A percentile compares a stretch with the other conserved stretches of the same genome.
phyloP scores from a whole-genome alignment of 2,329 filamentous ascomycete species.

The Diaporthe aspalathi region DNA sequence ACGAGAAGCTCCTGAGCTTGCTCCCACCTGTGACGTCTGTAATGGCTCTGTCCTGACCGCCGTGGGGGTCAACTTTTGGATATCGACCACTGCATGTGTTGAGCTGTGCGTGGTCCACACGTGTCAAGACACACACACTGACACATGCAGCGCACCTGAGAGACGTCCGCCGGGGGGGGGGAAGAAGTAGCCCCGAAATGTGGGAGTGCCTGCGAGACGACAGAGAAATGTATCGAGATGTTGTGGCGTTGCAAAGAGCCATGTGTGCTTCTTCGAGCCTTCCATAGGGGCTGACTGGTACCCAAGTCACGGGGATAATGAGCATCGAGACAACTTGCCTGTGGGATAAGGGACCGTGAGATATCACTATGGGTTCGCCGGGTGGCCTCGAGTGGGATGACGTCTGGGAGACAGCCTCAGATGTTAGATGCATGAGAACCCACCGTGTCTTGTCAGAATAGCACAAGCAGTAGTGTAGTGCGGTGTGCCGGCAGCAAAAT shows the following conservation, averaged over 20 bases:
- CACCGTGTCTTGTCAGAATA: too few species aligned
- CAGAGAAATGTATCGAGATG: not conserved
- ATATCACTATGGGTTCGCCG: too few species aligned
- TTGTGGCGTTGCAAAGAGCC: not conserved
- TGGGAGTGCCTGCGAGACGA: not conserved
- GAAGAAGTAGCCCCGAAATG: not conserved
- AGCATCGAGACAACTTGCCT: too few species aligned
- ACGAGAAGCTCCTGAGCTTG: conserved; percentile 22
- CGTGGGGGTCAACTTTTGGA: not conserved
- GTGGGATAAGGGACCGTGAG: not conserved
- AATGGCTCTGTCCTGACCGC: not conserved
- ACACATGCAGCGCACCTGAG: conserved; percentile 13
- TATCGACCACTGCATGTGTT: not conserved
- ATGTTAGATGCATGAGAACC: too few species aligned
- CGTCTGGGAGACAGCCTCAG: not conserved
- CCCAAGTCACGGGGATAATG: not conserved
- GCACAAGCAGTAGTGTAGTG: not conserved
- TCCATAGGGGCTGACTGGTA: not conserved
- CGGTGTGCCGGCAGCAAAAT: not conserved
- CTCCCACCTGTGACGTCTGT: conserved; percentile 3
- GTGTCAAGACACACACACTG: conserved; percentile 7
- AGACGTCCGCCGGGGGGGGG: not conserved
- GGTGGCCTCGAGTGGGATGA: too few species aligned
- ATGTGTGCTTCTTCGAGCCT: not conserved
- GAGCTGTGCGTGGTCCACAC: conserved; percentile 6